These are phyloP conservation scores for Phytophthora palmivora DNA, from an alignment of 352 stramenopile genomes.

Conservation along the genomic window DNA sequence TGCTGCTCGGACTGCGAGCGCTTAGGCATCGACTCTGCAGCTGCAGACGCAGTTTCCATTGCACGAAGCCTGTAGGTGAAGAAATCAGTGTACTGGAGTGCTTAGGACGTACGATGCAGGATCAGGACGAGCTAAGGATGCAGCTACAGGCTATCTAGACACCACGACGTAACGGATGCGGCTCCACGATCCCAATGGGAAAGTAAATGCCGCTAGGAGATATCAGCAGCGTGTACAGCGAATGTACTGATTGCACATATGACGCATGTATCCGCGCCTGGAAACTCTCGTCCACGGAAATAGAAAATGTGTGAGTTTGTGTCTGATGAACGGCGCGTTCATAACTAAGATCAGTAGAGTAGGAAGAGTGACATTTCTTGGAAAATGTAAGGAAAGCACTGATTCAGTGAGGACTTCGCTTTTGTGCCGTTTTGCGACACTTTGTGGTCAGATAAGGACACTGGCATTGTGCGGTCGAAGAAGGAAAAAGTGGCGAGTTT, in stretches of 20 bases:
- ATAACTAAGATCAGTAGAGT: constrained; percentile 19
- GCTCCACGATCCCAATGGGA: constrained; percentile 27
- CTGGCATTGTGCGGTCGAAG: constrained; percentile 27
- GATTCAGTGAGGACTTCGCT: background rate
- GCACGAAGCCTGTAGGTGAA: background rate
- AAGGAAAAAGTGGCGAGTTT: background rate
- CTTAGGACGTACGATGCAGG: constrained; percentile 12
- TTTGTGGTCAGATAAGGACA: constrained; percentile 40
- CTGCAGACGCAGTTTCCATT: constrained; percentile 1
- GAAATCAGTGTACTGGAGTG: constrained; percentile 1
- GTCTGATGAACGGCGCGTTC: background rate
- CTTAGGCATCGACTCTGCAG: background rate
- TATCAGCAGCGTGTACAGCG: constrained; percentile 14
- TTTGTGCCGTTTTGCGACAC: constrained; percentile 19
- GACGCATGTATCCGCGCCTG: constrained; percentile 16
- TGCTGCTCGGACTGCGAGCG: constrained; percentile 16
- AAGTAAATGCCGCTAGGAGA: constrained; percentile 14
- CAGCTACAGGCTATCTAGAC: constrained; percentile 9
- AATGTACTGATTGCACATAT: constrained; percentile 13
- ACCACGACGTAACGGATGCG: constrained; percentile 18
- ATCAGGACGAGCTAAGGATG: constrained; percentile 1
- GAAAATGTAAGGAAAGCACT: background rate
- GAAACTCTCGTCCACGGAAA: constrained; percentile 1
- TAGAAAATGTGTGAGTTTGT: constrained; percentile 9
- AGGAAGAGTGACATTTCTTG: background rate